Base-by-base conservation (phyloP, 2,329 filamentous ascomycete genomes). In the Fusarium xylarioides region DNA sequence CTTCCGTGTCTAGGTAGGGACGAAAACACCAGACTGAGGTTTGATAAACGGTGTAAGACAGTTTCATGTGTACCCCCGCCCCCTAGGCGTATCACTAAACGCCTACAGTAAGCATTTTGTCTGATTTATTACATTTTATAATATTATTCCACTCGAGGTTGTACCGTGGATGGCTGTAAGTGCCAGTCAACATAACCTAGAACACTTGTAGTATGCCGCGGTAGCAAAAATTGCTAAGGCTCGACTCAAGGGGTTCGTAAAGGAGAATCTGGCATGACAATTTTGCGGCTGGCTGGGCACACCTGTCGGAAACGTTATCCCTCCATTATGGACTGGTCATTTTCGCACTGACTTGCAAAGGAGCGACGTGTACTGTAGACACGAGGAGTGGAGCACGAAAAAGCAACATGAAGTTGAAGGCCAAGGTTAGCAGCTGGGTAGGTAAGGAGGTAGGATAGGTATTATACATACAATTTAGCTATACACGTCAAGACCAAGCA, bases 121-220 rank as follows among this genome's bases (percentile, higher is more conserved):
- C 15, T 30, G 9, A n/a, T 49, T 18, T 16, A 9, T 49, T 49
- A 11, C 10, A 26, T 26, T n/a, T 26, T 34, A 19, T n/a, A 23
- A 30, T 26, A 50, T 40, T 28, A 28, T 21, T 35, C 28, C 19
- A 38, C 50, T 32, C n/a, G 32, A 46, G 40, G 23, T 42, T 49
- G 35, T 40, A 28, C 15, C 16, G 38, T 54, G n/a, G 42, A 42
- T 47, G 28, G 28, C 19, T 42, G n/a, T n/a, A 40, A 40, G 55
- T 42, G 42, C 32, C 57, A 63, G 47, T 35, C 59, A 66, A 34
- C 21, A 67, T 73, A 68, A 66, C 43, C 74, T 73, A 76, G 46
- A 49, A 54, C 63, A 63, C 37, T 62, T 65, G 32, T 35, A 65
- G 70, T 18, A 75, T 75, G 70, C 73, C 73, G 69, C 73, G 73